Base-by-base conservation (phyloP, 1,284 basidiomycete genomes). In the Entoloma clypeatum region DNA sequence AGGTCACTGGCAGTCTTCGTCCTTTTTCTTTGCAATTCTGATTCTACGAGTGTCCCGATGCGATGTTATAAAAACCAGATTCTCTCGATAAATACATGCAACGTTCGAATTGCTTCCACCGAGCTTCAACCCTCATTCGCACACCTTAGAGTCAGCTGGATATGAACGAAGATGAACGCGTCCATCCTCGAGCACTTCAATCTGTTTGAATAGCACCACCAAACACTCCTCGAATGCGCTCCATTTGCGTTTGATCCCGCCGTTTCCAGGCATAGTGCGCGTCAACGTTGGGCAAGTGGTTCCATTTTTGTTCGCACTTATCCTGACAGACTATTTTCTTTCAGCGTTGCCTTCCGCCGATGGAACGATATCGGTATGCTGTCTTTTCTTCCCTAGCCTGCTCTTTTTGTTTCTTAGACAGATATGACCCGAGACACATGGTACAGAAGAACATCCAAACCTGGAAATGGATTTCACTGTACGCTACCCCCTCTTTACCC, bases 381-480 rank as follows among this genome's bases (percentile, higher is more conserved):
- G 26, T 46, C 34, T 26, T 36, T 30, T 39, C 34, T 28, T 22
- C 33, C 23, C 46, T 32, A 33, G 39, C 41, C 26, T 30, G 22
- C 13, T 19, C 25, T 28, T 10, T 28, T 24, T 33, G 30, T 40
- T 24, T 31, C 19, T 16, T 25, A 24, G 33, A 17, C 52, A 86
- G 85, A 87, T 48, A 63, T 70, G 26, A 84, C 85, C 1, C 75
- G 72, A 49, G 75, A 83, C 42, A 69, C 81, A 21, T 86, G 86
- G 50, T 66, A 22, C 55, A 58, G 18, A 21, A 42, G 1, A 43
- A 42, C 27, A 40, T 59, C 19, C 38, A 36, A 3, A 29, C 36
- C 13, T 59, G 55, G 48, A 53, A 29, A 41, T 24, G 42, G 48
- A 51, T 32, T 24, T 62, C 32, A 46, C 48, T 36, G 50, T 54